Conservation (phyloP, 352 stramenopile genomes). For the Globisporangium mamillatum region DNA sequence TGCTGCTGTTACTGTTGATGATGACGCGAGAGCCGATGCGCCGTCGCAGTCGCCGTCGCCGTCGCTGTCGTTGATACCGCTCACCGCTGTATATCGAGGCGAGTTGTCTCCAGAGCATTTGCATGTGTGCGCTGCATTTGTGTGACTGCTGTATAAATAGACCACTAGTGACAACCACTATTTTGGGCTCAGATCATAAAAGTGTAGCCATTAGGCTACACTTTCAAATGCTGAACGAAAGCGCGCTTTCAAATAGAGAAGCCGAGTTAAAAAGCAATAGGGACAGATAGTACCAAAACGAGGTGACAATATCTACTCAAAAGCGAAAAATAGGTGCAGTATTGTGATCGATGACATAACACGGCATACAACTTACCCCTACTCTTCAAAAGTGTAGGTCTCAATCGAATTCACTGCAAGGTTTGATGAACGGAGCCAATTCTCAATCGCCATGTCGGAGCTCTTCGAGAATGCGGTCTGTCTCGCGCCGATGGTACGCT, state of each 20-base stretch:
- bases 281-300: neutral
- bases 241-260: neutral
- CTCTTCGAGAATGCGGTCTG: conserved; percentile 78
- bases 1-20: neutral
- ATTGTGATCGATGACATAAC: neutral
- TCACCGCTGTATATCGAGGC: neutral
- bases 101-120: neutral
- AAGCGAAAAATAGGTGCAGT: conserved; percentile 5
- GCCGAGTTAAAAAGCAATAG: neutral
- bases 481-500: conserved; percentile 94
- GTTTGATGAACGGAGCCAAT: conserved; percentile 3
- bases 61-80: neutral
- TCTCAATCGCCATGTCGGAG: conserved; percentile 19
- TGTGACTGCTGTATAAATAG: neutral
- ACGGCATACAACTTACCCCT: neutral
- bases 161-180: neutral
- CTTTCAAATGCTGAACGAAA: neutral
- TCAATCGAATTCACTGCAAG: neutral
- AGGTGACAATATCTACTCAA: neutral
- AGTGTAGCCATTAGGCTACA: neutral
- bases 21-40: conserved; percentile 3
- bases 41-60: neutral
- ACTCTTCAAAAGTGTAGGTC: neutral
- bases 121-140: neutral
- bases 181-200: neutral